These are phyloP conservation scores for Dipteronia dyeriana DNA, from an alignment of 345 rosid species.

Conservation along the genomic window DNA sequence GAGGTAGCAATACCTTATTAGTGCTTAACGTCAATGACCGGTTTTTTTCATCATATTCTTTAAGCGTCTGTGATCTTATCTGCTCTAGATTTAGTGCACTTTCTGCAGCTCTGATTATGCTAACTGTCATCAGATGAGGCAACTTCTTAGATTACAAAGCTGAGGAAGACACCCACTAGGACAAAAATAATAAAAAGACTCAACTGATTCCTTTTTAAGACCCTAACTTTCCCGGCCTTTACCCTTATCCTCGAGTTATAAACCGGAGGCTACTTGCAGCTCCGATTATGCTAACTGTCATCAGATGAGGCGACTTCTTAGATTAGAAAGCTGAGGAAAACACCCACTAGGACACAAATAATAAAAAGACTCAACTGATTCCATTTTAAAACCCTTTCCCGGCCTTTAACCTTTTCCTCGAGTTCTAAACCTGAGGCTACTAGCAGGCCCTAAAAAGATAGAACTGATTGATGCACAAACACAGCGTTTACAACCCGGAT, in stretches of 20 bases:
- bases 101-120: constrained; percentile 62
- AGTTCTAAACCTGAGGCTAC: background rate
- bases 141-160: constrained; percentile 13
- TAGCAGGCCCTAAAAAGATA: background rate
- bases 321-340: background rate
- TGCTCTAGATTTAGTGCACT: constrained; percentile 66
- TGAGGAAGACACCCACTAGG: background rate
- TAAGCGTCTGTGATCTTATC: constrained; percentile 63
- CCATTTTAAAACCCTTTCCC: background rate
- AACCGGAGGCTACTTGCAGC: constrained; percentile 42
- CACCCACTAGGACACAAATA: background rate
- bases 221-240: background rate
- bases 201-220: background rate
- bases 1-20: constrained; percentile 48
- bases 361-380: background rate
- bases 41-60: constrained; percentile 53
- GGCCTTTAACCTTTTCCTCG: background rate
- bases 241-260: background rate
- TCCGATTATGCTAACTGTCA: constrained; percentile 53
- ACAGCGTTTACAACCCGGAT: background rate
- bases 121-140: constrained; percentile 38
- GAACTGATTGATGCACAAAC: background rate
- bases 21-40: constrained; percentile 43
- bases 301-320: constrained; percentile 18
- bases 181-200: background rate